Evolutionary conservation across 2,329 filamentous ascomycete species (phyloP).

Genomic region (Trichoderma afroharzianum): DNA sequence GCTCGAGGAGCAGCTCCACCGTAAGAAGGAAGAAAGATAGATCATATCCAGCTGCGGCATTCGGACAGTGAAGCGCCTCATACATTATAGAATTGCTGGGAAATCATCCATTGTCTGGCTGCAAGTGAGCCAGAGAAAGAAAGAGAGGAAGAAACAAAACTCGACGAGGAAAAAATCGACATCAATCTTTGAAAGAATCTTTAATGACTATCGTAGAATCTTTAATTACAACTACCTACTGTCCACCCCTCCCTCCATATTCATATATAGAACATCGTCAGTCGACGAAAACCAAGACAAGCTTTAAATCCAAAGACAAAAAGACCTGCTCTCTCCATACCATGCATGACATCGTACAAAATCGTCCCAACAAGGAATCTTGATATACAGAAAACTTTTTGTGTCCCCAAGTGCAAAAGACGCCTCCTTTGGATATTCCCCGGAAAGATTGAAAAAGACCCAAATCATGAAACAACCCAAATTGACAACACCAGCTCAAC

Average conservation of each 20-base stretch:
- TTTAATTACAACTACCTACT: not conserved
- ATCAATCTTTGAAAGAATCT: not conserved
- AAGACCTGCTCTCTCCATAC: not conserved
- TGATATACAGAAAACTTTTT: constrained; percentile 10
- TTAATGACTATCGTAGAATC: not conserved
- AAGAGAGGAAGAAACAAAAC: not conserved
- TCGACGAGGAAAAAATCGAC: not conserved
- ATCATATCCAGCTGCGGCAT: constrained; percentile 60
- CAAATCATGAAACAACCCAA: not conserved
- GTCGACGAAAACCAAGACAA: not conserved
- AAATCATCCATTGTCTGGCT: not conserved
- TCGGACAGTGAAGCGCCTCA: constrained; percentile 39
- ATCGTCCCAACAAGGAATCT: not conserved
- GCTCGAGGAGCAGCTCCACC: constrained; percentile 55
- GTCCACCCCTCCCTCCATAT: not conserved
- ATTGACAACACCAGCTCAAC: not conserved
- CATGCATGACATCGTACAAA: constrained; percentile 15
- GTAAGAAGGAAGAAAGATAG: constrained; percentile 57
- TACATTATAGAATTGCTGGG: not conserved
- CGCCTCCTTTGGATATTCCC: constrained; percentile 13
- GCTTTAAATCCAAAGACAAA: not conserved
- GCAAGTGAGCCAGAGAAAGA: not conserved
- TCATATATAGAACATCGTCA: not conserved
- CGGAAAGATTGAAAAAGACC: not conserved
- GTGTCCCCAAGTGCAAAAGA: constrained; percentile 10